These are phyloP conservation scores for Komagataea norvegica DNA, from an alignment of 1,139 yeast species.

Conservation along the genomic window DNA sequence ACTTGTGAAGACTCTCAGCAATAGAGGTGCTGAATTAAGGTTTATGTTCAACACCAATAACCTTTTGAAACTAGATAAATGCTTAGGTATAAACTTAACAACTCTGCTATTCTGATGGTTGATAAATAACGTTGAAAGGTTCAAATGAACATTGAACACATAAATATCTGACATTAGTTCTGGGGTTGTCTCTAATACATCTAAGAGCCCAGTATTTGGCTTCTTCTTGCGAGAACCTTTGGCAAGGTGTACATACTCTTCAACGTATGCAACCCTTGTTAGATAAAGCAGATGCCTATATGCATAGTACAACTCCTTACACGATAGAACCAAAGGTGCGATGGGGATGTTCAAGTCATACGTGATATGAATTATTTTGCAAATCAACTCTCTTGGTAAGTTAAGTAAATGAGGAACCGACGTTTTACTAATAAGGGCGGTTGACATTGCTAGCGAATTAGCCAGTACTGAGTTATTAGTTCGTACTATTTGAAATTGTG, in stretches of 20 bases:
- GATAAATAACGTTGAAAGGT: slow-evolving; percentile 2
- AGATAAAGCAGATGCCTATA: slow-evolving; percentile 11
- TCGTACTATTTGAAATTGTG: too few species aligned
- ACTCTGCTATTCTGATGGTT: not conserved
- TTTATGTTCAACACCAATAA: slow-evolving; percentile 9
- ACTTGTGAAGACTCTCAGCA: slow-evolving; percentile 5
- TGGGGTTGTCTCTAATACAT: not conserved
- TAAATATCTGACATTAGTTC: slow-evolving; percentile 6
- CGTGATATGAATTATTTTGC: slow-evolving; percentile 7
- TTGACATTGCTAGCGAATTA: too few species aligned
- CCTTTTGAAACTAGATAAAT: slow-evolving; percentile 3
- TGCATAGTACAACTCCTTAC: slow-evolving; percentile 8
- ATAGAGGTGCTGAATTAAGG: slow-evolving; percentile 8
- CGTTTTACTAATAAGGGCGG: too few species aligned
- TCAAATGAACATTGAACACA: slow-evolving; percentile 10
- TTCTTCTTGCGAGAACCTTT: not conserved
- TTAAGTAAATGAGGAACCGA: too few species aligned
- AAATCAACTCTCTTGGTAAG: slow-evolving; percentile 15
- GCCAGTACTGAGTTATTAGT: too few species aligned
- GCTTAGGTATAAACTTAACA: slow-evolving; percentile 2
- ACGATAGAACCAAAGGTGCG: slow-evolving; percentile 9
- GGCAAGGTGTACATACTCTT: slow-evolving; percentile 7
- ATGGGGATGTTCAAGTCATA: slow-evolving; percentile 6
- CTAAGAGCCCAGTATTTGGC: not conserved
- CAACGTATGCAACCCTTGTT: slow-evolving; percentile 10